phyloP scores from a whole-genome alignment of 2,329 filamentous ascomycete genomes.

The Colletotrichum sp. region DNA sequence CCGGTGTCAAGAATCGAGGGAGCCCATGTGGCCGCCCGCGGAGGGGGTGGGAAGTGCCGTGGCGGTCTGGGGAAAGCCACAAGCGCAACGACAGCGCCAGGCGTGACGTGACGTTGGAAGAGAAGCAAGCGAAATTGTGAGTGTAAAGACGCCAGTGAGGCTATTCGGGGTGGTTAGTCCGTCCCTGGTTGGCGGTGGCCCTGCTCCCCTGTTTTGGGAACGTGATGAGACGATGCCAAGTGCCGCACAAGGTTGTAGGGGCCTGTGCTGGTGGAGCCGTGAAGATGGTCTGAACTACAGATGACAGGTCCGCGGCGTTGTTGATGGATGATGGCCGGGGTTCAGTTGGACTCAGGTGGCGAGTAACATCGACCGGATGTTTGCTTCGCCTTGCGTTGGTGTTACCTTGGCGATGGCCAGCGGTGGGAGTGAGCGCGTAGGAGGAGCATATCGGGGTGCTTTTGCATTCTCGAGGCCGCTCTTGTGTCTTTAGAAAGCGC shows the following conservation, averaged over 20 bases:
- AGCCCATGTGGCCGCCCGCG: background rate
- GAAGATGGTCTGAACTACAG: constrained; percentile 11
- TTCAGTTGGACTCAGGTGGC: background rate
- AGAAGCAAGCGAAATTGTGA: background rate
- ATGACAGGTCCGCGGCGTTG: constrained; percentile 2
- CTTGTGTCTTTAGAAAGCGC: too few relatives aligned
- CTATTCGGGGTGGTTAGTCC: constrained; percentile 1
- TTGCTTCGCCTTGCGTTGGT: background rate
- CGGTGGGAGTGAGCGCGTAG: background rate
- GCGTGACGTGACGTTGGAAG: background rate
- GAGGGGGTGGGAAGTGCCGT: background rate
- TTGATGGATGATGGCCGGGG: background rate
- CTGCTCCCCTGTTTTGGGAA: constrained; percentile 12
- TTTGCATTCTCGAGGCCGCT: background rate
- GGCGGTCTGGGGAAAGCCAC: background rate
- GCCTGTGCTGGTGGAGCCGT: background rate
- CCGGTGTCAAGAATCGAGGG: background rate
- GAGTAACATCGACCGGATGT: background rate
- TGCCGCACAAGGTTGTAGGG: constrained; percentile 13
- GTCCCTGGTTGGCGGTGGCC: background rate
- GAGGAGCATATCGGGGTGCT: background rate
- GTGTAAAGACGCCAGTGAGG: background rate
- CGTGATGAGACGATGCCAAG: constrained; percentile 21
- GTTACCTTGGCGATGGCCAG: background rate
- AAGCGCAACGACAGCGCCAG: background rate